Conservation (phyloP, 768 basidiomycete species). For the Xerocomellus chrysenteron region DNA sequence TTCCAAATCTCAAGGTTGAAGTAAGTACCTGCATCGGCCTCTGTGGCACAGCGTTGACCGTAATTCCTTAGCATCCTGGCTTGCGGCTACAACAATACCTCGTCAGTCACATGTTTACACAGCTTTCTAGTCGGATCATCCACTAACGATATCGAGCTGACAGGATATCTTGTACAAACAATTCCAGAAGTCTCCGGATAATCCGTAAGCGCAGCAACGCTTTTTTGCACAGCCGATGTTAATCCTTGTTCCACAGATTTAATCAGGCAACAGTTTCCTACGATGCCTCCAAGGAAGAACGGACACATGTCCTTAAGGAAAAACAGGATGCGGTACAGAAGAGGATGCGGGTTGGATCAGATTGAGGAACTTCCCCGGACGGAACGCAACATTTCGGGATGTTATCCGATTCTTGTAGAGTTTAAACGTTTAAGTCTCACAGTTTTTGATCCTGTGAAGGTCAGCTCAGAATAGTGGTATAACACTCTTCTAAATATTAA, state of each 20-base stretch:
- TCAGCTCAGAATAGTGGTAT: neutral
- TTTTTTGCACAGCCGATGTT: constrained; percentile 6
- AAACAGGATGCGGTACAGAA: constrained; percentile 65
- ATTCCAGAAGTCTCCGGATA: constrained; percentile 96
- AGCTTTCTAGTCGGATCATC: neutral
- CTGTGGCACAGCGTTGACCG: constrained; percentile 11
- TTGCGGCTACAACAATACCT: constrained; percentile 89
- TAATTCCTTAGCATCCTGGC: constrained; percentile 68
- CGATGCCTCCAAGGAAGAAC: constrained; percentile 87
- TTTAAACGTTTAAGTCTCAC: neutral
- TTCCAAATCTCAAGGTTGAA: constrained; percentile 75
- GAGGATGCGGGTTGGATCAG: constrained; percentile 49
- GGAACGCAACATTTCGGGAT: neutral
- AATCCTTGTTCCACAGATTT: constrained; percentile 49
- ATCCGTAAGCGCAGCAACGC: constrained; percentile 60
- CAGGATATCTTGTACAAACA: constrained; percentile 88
- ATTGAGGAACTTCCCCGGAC: neutral
- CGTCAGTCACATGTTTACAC: constrained; percentile 36
- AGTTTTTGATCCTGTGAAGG: constrained; percentile 6
- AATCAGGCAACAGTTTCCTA: constrained; percentile 80
- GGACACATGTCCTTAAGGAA: constrained; percentile 68
- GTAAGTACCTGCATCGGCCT: constrained; percentile 41
- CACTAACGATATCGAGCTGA: constrained; percentile 4
- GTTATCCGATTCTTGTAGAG: constrained; percentile 1
- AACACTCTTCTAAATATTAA: neutral